These are phyloP conservation scores for Neoboletus brunneissimus DNA, from an alignment of 768 basidiomycete genomes.

Conservation along the genomic window DNA sequence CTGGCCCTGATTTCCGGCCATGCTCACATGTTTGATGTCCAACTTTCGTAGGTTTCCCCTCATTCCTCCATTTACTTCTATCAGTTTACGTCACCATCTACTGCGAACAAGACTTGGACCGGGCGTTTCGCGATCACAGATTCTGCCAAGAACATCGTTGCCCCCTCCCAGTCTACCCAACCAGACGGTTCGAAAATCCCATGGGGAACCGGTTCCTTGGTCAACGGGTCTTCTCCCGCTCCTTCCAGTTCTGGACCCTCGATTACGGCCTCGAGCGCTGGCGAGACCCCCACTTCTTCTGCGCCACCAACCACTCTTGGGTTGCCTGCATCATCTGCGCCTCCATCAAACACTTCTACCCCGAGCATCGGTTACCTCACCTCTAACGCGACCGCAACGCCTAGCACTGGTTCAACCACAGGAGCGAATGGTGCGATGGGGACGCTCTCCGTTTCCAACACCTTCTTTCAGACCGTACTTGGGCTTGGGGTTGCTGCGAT, in stretches of 20 bases:
- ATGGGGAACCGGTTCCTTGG: slow-evolving; percentile 65
- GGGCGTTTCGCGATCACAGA: slow-evolving; percentile 74
- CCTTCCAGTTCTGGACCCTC: slow-evolving; percentile 19
- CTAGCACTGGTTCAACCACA: not conserved
- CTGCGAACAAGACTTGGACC: slow-evolving; percentile 56
- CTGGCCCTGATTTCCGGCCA: not conserved
- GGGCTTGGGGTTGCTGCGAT: slow-evolving; percentile 19
- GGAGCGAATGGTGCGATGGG: slow-evolving; percentile 8
- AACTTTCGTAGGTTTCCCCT: slow-evolving; percentile 48
- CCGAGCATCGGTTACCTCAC: not conserved
- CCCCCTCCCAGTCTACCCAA: slow-evolving; percentile 53
- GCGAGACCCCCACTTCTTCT: not conserved
- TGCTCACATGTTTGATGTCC: not conserved
- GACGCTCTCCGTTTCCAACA: not conserved
- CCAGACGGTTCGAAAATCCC: slow-evolving; percentile 49
- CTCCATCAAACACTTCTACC: not conserved
- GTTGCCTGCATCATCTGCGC: not conserved
- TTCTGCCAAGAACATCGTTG: slow-evolving; percentile 40
- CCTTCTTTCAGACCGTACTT: slow-evolving; percentile 16
- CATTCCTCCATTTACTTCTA: slow-evolving; percentile 78
- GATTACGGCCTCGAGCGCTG: slow-evolving; percentile 4
- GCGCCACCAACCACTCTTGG: slow-evolving; percentile 4
- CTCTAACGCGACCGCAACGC: not conserved
- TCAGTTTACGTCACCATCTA: slow-evolving; percentile 55
- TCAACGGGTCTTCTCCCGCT: slow-evolving; percentile 39